These are phyloP conservation scores for Cytospora piceae DNA, from an alignment of 2,329 filamentous ascomycete species.

Conservation along the genomic window DNA sequence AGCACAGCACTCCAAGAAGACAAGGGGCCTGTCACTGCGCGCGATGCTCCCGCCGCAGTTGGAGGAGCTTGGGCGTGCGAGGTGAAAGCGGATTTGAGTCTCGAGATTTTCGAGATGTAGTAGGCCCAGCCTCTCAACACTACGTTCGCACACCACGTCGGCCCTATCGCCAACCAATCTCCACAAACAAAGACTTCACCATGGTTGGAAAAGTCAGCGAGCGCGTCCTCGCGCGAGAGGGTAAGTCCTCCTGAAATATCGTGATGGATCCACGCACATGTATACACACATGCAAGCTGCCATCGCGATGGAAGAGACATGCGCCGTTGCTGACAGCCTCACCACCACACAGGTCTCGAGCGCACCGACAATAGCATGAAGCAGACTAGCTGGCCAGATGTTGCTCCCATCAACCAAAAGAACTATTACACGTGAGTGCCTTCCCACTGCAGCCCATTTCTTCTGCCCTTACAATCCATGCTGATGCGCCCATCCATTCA, in stretches of 20 bases:
- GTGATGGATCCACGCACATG: neutral
- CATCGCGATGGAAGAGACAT: constrained; percentile 8
- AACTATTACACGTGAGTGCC: constrained; percentile 90
- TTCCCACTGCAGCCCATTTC: neutral
- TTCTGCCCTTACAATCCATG: neutral
- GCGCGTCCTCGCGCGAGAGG: constrained; percentile 65
- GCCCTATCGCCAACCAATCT: constrained; percentile 34
- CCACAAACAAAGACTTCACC: constrained; percentile 28
- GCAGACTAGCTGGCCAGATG: constrained; percentile 89
- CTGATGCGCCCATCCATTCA: constrained; percentile 32
- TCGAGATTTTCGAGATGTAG: constrained; percentile 29
- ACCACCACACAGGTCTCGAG: constrained; percentile 70
- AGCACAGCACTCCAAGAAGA: constrained; percentile 20
- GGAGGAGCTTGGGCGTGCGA: constrained; percentile 21
- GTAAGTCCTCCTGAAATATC: constrained; percentile 43
- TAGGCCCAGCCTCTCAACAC: constrained; percentile 5
- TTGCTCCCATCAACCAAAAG: constrained; percentile 96
- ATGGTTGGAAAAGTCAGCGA: constrained; percentile 70
- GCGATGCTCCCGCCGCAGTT: constrained; percentile 23
- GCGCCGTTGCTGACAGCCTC: constrained; percentile 24
- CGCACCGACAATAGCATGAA: constrained; percentile 99
- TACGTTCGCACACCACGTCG: constrained; percentile 17
- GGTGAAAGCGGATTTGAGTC: constrained; percentile 8
- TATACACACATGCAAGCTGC: neutral
- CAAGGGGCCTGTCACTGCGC: constrained; percentile 21